A percentile compares a stretch with the other conserved stretches of the same genome.
Conservation (phyloP, 768 basidiomycete species). For the Leccinum subtestaceum region DNA sequence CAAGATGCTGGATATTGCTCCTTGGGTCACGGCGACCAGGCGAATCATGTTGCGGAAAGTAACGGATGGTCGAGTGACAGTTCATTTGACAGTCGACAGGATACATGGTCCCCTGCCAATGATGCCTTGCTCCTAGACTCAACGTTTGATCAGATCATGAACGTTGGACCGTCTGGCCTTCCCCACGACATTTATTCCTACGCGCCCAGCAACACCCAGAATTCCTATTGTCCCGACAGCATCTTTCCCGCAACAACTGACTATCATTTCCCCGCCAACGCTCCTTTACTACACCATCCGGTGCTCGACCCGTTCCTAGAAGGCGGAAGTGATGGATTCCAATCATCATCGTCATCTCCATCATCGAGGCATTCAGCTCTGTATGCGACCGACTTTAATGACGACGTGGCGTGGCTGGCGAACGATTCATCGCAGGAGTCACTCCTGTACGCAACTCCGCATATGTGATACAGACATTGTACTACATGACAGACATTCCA, state of each 20-base stretch:
- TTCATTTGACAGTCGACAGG: constrained; percentile 5
- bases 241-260: constrained; percentile 5
- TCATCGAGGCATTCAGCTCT: constrained; percentile 24
- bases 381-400: constrained; percentile 7
- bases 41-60: background rate
- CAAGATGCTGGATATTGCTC: constrained; percentile 12
- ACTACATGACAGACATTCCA: background rate
- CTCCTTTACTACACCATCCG: constrained; percentile 9
- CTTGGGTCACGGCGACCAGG: background rate
- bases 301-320: constrained; percentile 16
- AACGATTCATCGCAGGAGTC: constrained; percentile 10
- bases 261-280: constrained; percentile 4
- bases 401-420: constrained; percentile 6
- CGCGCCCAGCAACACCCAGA: constrained; percentile 1
- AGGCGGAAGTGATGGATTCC: constrained; percentile 12
- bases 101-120: constrained; percentile 1
- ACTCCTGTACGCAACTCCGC: constrained; percentile 10
- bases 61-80: constrained; percentile 4
- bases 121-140: constrained; percentile 1
- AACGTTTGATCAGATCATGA: constrained; percentile 3
- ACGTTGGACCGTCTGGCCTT: background rate
- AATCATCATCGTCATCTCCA: constrained; percentile 24
- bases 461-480: constrained; percentile 14
- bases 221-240: constrained; percentile 4
- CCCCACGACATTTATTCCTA: constrained; percentile 5